Percentiles rank a stretch among this genome's conserved stretches.
phyloP scores from a whole-genome alignment of 306 rosid species.

The Rubus parviflorus region DNA sequence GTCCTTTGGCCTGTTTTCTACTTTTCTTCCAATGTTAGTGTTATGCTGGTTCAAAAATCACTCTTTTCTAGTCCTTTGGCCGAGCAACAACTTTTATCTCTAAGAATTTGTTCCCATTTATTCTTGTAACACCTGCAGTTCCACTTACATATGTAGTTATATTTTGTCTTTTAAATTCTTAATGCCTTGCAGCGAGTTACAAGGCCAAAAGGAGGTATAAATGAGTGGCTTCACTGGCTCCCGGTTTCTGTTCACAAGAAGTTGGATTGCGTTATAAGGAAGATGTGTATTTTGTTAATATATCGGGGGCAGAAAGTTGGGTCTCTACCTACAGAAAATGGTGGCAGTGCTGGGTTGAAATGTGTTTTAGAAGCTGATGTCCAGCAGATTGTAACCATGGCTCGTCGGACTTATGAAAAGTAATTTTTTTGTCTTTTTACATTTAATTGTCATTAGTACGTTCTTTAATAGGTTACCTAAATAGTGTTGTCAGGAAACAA shows the following conservation, averaged over 20 bases:
- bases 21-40: not conserved
- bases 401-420: slow-evolving; percentile 75
- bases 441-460: slow-evolving; percentile 4
- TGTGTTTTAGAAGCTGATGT: slow-evolving; percentile 84
- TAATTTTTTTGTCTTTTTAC: slow-evolving; percentile 33
- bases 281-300: slow-evolving; percentile 35
- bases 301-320: slow-evolving; percentile 43
- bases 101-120: not conserved
- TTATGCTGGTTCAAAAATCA: not conserved
- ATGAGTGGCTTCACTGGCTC: slow-evolving; percentile 93
- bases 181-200: slow-evolving; percentile 68
- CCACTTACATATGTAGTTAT: not conserved
- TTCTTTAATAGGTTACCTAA: not conserved
- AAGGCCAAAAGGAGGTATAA: slow-evolving; percentile 82
- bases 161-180: not conserved
- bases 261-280: slow-evolving; percentile 50
- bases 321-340: slow-evolving; percentile 60
- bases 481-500: not conserved
- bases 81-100: not conserved
- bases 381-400: slow-evolving; percentile 66
- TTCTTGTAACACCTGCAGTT: not conserved
- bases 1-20: not conserved
- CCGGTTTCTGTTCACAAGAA: slow-evolving; percentile 78
- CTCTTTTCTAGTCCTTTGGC: not conserved
- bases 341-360: slow-evolving; percentile 58